phyloP scores from a whole-genome alignment of 768 basidiomycete genomes.

The Phaeotremella skinneri region DNA sequence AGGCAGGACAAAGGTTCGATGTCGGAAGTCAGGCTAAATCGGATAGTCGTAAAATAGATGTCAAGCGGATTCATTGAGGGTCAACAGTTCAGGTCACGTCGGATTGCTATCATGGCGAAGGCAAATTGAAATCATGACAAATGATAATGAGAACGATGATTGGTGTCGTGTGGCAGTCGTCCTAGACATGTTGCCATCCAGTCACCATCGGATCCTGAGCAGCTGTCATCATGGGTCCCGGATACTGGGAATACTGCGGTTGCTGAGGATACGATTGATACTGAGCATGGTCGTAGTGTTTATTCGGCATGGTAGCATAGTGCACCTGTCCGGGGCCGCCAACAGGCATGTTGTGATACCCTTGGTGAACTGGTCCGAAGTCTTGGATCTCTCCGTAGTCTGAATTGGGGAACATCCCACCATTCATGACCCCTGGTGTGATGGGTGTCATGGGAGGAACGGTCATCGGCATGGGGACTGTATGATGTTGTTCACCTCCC shows the following conservation, averaged over 20 bases:
- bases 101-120: no score
- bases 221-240: background rate
- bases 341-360: background rate
- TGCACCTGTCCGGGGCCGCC: slow-evolving; percentile 5
- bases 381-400: slow-evolving; percentile 31
- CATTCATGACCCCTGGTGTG: slow-evolving; percentile 18
- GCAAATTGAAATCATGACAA: background rate
- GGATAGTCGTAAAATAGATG: no score
- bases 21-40: no score
- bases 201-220: background rate
- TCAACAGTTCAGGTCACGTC: no score
- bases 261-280: background rate
- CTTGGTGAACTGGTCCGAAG: slow-evolving; percentile 9
- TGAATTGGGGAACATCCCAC: slow-evolving; percentile 29
- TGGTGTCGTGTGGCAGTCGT: no score
- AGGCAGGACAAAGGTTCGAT: no score
- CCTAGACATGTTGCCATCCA: background rate
- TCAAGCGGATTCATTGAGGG: no score
- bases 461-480: slow-evolving; percentile 19
- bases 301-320: slow-evolving; percentile 42
- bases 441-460: slow-evolving; percentile 41
- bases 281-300: slow-evolving; percentile 23
- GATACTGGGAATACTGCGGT: background rate
- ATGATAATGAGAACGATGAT: slow-evolving; percentile 1
- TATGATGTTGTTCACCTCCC: slow-evolving; percentile 12